A percentile compares a stretch with the other conserved stretches of the same genome.
phyloP scores from a whole-genome alignment of 2,329 filamentous ascomycete species.

The Neofusicoccum ribis region DNA sequence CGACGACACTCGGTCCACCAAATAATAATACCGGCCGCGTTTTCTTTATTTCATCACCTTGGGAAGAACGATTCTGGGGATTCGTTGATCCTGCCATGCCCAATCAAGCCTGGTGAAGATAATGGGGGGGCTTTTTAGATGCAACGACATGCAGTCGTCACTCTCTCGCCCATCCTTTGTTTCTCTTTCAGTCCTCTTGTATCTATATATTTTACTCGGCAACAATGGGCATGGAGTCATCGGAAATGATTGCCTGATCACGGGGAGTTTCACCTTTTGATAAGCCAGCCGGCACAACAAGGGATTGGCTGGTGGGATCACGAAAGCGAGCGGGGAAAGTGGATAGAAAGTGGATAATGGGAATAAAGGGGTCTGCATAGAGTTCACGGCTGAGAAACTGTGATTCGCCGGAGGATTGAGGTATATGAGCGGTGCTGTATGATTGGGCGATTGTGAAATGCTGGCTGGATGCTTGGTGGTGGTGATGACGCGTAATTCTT shows the following conservation, averaged over 20 bases:
- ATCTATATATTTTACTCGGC: slow-evolving; percentile 2
- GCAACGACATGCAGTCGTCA: neutral
- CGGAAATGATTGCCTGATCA: neutral
- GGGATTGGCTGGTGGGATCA: neutral
- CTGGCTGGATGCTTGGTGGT: no score
- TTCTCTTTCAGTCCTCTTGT: neutral
- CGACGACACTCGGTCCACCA: neutral
- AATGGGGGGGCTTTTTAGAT: neutral
- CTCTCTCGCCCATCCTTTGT: neutral
- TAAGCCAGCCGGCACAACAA: neutral
- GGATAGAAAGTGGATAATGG: slow-evolving; percentile 18
- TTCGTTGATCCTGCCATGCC: neutral
- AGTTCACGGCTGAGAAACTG: neutral
- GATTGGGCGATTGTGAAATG: no score
- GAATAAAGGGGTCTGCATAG: neutral
- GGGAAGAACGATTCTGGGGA: neutral
- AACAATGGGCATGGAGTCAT: neutral
- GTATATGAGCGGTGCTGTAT: no score
- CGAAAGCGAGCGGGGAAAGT: neutral
- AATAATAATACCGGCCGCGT: neutral
- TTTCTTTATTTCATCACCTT: neutral
- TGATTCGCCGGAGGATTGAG: no score
- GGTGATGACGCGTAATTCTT: no score
- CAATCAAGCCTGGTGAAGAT: neutral
- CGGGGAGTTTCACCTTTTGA: neutral